phyloP scores from a whole-genome alignment of 164 flowering plant species.

The Tinospora cordifolia region DNA sequence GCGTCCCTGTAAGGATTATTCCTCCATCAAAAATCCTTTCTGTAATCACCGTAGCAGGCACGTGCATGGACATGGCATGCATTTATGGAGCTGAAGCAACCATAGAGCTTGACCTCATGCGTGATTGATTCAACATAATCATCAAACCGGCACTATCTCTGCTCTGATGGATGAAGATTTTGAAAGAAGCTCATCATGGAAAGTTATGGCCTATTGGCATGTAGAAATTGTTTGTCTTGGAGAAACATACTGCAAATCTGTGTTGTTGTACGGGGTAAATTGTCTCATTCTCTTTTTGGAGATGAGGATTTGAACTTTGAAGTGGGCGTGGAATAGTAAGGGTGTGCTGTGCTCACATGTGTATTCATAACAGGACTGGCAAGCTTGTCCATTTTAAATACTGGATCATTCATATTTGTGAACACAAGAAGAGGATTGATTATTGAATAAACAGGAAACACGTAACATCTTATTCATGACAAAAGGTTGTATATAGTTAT shows the following conservation, averaged over 20 bases:
- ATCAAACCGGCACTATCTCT: not conserved
- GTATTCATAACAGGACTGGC: not conserved
- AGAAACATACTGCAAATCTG: not conserved
- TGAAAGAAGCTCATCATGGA: not conserved
- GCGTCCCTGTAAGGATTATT: slow-evolving; percentile 13
- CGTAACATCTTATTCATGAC: not conserved
- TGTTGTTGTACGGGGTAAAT: not conserved
- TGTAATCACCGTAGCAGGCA: not conserved
- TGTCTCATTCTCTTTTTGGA: not conserved
- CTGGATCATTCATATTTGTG: not conserved
- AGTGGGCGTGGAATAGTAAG: not conserved
- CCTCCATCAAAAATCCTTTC: not conserved
- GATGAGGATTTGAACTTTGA: not conserved
- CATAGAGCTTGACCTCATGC: not conserved
- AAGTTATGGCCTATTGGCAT: not conserved
- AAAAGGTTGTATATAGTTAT: not conserved
- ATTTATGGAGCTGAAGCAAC: not conserved
- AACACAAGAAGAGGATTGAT: not conserved
- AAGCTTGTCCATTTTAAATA: not conserved
- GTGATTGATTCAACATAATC: not conserved
- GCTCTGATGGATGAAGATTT: not conserved
- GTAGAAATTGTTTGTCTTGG: not conserved
- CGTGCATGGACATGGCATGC: not conserved
- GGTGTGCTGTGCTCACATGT: not conserved
- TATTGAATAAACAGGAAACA: not conserved